Evolutionary conservation across 208 protist species (phyloP).

Genomic region (Trypanosoma rangeli): DNA sequence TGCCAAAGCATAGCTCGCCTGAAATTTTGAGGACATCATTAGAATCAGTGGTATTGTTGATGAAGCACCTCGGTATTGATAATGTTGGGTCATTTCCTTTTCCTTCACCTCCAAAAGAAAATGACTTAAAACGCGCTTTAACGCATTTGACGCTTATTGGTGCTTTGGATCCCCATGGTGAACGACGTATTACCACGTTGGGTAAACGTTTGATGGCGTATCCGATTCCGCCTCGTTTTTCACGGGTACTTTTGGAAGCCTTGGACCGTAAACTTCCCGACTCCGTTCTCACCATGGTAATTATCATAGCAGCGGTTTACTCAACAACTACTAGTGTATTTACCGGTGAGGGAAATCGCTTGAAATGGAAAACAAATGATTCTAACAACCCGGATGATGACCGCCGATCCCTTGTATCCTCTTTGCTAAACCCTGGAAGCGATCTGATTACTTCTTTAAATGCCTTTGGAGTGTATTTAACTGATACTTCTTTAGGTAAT

Average conservation of each 20-base stretch:
- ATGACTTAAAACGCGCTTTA: conserved; percentile 70
- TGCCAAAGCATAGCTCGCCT: conserved; percentile 94
- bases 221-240: conserved; percentile 85
- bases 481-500: conserved; percentile 29
- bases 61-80: conserved; percentile 91
- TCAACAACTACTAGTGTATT: conserved; percentile 86
- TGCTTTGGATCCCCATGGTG: conserved; percentile 50
- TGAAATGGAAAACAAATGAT: conserved; percentile 64
- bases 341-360: conserved; percentile 75
- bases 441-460: conserved; percentile 82
- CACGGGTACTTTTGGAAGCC: conserved; percentile 67
- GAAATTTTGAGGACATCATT: conserved; percentile 93
- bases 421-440: conserved; percentile 79
- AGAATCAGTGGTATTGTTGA: conserved; percentile 90
- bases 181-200: conserved; percentile 64
- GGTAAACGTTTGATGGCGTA: conserved; percentile 71
- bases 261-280: conserved; percentile 31
- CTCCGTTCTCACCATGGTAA: conserved; percentile 46
- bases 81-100: conserved; percentile 89
- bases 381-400: conserved; percentile 32
- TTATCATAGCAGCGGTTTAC: conserved; percentile 55
- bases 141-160: conserved; percentile 75
- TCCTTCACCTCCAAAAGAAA: conserved; percentile 68
- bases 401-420: conserved; percentile 43
- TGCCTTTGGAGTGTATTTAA: conserved; percentile 69